Base-by-base conservation (phyloP, 306 rosid species). In the Gillenia trifoliata region DNA sequence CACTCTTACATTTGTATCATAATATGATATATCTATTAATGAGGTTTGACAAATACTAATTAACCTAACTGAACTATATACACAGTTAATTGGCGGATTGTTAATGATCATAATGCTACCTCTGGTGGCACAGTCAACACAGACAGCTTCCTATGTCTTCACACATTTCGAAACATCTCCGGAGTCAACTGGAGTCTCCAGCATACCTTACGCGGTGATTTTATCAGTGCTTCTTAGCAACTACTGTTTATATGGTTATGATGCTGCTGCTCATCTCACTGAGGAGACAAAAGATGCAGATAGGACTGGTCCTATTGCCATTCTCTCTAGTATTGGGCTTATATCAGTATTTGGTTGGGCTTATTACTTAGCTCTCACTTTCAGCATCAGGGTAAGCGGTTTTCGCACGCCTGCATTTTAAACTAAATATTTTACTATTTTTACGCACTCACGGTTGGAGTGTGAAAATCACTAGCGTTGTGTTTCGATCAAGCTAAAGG, bases 261-360 rank as follows among this genome's bases (percentile, higher is more conserved):
- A 78, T 38, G 70, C 75, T 36, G 81, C 81, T 6, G 81, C 81
- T 30, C 81, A 78, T 64, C 65, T 78, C 13, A 78, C 81, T 2
- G 77, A 78, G 50, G 81, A 78, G 63, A 78, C 81, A 17, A 78
- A 71, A 78, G 81, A 77, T 11, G 76, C 81, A 4, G 81, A 78
- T 25, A 71, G 45, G 38, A 34, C 68, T 63, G 81, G 76, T 23
- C 81, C 81, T 6, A 61, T 54, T 31, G 77, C 77, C 8, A 78
- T 78, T 29, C 72, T 78, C 6, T 71, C 67, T 17, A 70, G 81
- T 23, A 52, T 78, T 5, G 81, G 72, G 34, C 64, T 78, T 30
- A 22, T 78, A 11, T 71, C 81, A 50, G 72, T 78, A 11, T 65
- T 71, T 78, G 76, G 77, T 62, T 78, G 66, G 72, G 79, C 65